phyloP scores from a whole-genome alignment of 768 basidiomycete genomes.

The Mycena polygramma region DNA sequence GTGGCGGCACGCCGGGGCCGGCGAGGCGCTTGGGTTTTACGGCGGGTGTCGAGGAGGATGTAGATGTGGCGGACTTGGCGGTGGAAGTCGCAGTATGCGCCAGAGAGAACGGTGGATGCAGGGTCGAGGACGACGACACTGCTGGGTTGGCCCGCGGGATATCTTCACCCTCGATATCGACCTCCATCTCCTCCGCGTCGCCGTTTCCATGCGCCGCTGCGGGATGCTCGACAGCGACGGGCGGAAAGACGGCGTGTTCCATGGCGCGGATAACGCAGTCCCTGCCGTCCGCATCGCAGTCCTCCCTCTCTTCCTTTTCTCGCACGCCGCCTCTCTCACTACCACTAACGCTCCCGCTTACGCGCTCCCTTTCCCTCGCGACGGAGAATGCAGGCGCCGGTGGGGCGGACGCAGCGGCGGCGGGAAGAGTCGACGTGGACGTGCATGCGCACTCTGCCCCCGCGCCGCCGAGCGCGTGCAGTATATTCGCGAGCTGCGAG shows the following conservation, averaged over 20 bases:
- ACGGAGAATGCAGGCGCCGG: neutral
- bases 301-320: constrained; percentile 7
- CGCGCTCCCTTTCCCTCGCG: neutral
- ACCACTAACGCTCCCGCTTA: too few species aligned
- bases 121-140: constrained; percentile 11
- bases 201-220: too few species aligned
- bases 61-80: neutral
- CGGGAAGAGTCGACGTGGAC: constrained; percentile 52
- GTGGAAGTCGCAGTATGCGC: neutral
- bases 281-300: constrained; percentile 14
- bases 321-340: neutral
- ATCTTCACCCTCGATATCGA: constrained; percentile 33
- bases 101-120: neutral
- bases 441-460: constrained; percentile 74
- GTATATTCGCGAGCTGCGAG: constrained; percentile 75
- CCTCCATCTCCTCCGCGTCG: constrained; percentile 21
- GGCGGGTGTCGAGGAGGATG: neutral
- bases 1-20: constrained; percentile 31
- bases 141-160: neutral
- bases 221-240: neutral
- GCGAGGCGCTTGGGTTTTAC: constrained; percentile 30
- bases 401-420: neutral
- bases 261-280: constrained; percentile 37
- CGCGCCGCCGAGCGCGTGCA: constrained; percentile 71
- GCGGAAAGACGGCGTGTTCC: constrained; percentile 34